These are phyloP conservation scores for Moesziomyces antarcticus DNA, from an alignment of 1,284 basidiomycete species.

Conservation along the genomic window DNA sequence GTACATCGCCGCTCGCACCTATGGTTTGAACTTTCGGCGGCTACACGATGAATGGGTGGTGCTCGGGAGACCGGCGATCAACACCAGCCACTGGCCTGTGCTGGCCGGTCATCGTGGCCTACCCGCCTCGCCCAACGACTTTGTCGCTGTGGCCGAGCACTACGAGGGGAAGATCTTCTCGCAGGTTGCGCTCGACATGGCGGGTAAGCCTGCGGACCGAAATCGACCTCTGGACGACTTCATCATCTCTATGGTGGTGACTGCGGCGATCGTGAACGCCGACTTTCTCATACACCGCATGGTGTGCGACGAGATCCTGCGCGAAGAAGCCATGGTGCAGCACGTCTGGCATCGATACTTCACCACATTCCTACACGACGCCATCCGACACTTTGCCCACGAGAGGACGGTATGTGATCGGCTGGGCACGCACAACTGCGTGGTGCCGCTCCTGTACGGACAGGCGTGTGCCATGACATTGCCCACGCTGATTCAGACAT, in stretches of 20 bases:
- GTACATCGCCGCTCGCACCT: slow-evolving; percentile 28
- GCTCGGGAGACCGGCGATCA: slow-evolving; percentile 23
- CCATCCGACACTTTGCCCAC: slow-evolving; percentile 15
- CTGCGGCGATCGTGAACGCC: slow-evolving; percentile 19
- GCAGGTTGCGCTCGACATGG: slow-evolving; percentile 20
- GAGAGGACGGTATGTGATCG: slow-evolving; percentile 36
- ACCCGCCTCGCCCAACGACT: slow-evolving; percentile 19
- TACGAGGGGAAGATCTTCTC: slow-evolving; percentile 34
- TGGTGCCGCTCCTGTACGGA: slow-evolving; percentile 22
- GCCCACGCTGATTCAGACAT: slow-evolving; percentile 13
- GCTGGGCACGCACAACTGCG: slow-evolving; percentile 26
- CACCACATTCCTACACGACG: slow-evolving; percentile 20
- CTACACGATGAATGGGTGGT: slow-evolving; percentile 42
- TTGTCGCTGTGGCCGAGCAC: slow-evolving; percentile 20
- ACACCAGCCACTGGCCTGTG: slow-evolving; percentile 38
- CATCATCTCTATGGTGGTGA: slow-evolving; percentile 26
- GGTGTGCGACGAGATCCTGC: slow-evolving; percentile 4
- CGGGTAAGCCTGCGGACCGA: slow-evolving; percentile 29
- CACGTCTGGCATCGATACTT: slow-evolving; percentile 30
- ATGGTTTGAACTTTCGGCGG: slow-evolving; percentile 34
- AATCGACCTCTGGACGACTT: slow-evolving; percentile 37
- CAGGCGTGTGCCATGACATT: slow-evolving; percentile 19
- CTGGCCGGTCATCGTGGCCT: slow-evolving; percentile 33
- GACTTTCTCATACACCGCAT: slow-evolving; percentile 24
- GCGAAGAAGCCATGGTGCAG: slow-evolving; percentile 4